Evolutionary conservation across 2,329 filamentous ascomycete genomes (phyloP).

Genomic region (Capronia epimyces): DNA sequence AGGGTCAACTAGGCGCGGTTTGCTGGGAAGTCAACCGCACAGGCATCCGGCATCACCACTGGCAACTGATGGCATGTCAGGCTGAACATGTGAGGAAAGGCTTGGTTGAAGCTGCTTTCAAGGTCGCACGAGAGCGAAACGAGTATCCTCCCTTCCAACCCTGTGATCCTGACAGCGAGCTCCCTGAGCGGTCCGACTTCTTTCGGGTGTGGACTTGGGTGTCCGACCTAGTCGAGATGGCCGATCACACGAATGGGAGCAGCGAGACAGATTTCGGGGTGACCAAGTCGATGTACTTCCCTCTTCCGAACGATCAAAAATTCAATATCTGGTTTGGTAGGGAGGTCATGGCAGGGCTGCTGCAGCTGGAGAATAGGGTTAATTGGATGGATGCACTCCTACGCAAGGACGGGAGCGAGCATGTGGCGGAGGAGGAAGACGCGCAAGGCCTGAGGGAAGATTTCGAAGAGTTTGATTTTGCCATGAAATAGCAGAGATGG

Average conservation of each 20-base stretch:
- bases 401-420: constrained; percentile 66
- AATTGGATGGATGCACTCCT: constrained; percentile 84
- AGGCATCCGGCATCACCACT: constrained; percentile 80
- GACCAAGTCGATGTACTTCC: constrained; percentile 60
- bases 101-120: constrained; percentile 81
- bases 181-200: constrained; percentile 53
- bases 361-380: constrained; percentile 70
- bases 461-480: constrained; percentile 85
- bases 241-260: constrained; percentile 22
- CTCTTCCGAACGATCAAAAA: constrained; percentile 62
- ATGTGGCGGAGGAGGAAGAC: constrained; percentile 54
- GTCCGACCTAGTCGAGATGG: constrained; percentile 18
- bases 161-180: constrained; percentile 37
- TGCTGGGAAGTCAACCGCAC: constrained; percentile 87
- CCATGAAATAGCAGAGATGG: constrained; percentile 37
- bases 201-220: constrained; percentile 79
- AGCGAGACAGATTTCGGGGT: constrained; percentile 12
- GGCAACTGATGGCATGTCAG: constrained; percentile 82
- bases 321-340: constrained; percentile 92
- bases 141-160: constrained; percentile 51
- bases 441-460: constrained; percentile 66
- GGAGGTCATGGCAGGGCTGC: constrained; percentile 78
- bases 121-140: constrained; percentile 76
- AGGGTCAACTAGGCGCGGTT: constrained; percentile 65
- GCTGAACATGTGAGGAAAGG: constrained; percentile 62